Percentiles rank a stretch among this genome's conserved stretches.
These are phyloP conservation scores for Tephrocybe sp. DNA, from an alignment of 768 basidiomycete species.

Conservation along the genomic window DNA sequence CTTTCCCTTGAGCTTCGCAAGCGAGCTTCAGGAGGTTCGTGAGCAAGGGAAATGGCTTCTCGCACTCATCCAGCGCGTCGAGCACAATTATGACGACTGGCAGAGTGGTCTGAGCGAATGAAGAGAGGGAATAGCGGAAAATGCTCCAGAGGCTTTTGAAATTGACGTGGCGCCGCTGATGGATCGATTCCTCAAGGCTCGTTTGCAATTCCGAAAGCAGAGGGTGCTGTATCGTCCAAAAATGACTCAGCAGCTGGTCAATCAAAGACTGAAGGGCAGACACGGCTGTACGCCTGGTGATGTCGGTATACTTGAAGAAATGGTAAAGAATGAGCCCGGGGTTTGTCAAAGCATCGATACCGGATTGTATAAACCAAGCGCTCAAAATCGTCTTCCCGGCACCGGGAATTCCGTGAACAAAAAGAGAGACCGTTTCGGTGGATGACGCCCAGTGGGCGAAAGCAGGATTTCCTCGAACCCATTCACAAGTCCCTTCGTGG, in stretches of 20 bases:
- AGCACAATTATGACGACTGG: not conserved
- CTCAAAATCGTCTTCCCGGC: slow-evolving; percentile 7
- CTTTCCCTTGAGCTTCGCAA: not conserved
- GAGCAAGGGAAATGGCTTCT: not conserved
- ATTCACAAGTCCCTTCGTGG: slow-evolving; percentile 10
- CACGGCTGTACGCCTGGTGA: not conserved
- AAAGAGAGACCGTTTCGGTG: not conserved
- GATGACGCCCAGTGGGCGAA: not conserved
- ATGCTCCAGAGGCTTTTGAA: not conserved
- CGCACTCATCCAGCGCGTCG: slow-evolving; percentile 4
- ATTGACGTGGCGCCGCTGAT: not conserved
- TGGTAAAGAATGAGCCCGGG: slow-evolving; percentile 1
- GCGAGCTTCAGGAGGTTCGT: not conserved
- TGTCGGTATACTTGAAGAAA: slow-evolving; percentile 1
- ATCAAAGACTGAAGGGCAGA: slow-evolving; percentile 2
- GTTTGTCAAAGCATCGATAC: not conserved
- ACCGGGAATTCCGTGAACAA: slow-evolving; percentile 3
- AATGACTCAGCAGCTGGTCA: not conserved
- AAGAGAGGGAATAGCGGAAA: not conserved
- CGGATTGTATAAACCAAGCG: slow-evolving; percentile 1
- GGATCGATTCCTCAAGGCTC: not conserved
- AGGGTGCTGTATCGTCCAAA: not conserved
- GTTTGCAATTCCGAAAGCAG: not conserved
- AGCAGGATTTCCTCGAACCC: not conserved
- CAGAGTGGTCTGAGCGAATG: not conserved